Evolutionary conservation across 768 basidiomycete species (phyloP).

Genomic region (Melanogaster broomeanus): DNA sequence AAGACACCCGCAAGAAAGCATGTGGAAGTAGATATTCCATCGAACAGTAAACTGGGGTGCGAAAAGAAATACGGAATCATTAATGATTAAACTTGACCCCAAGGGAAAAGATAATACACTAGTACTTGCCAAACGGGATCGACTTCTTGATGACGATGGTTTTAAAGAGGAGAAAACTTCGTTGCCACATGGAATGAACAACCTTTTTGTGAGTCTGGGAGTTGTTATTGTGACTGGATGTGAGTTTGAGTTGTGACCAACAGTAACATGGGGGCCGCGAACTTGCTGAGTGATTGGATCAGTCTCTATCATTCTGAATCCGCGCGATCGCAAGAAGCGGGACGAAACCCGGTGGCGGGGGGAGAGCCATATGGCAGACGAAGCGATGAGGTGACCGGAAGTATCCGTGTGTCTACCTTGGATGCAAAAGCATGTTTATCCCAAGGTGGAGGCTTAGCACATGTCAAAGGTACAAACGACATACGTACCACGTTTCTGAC

Average conservation of each 20-base stretch:
- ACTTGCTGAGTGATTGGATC: slow-evolving; percentile 23
- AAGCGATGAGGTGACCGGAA: slow-evolving; percentile 27
- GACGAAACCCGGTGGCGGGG: slow-evolving; percentile 30
- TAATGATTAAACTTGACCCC: slow-evolving; percentile 17
- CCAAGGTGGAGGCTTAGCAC: slow-evolving; percentile 15
- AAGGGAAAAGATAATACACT: slow-evolving; percentile 21
- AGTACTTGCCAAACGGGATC: slow-evolving; percentile 21
- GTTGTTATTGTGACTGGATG: too few relatives aligned
- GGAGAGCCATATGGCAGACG: slow-evolving; percentile 26
- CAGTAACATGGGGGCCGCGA: slow-evolving; percentile 17
- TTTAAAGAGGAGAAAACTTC: background rate
- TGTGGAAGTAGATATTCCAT: slow-evolving; percentile 14
- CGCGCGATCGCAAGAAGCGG: slow-evolving; percentile 28
- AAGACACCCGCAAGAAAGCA: slow-evolving; percentile 24
- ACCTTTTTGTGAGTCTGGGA: slow-evolving; percentile 6
- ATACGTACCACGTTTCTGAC: slow-evolving; percentile 12
- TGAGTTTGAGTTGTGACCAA: slow-evolving; percentile 14
- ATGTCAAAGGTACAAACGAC: slow-evolving; percentile 18
- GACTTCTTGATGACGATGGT: slow-evolving; percentile 18
- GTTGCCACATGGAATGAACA: slow-evolving; percentile 7
- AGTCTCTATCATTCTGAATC: slow-evolving; percentile 18
- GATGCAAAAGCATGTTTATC: slow-evolving; percentile 9
- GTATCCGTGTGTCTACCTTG: slow-evolving; percentile 16
- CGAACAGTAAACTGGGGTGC: slow-evolving; percentile 13
- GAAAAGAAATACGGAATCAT: slow-evolving; percentile 23